These are phyloP conservation scores for Aureobasidium sp. DNA, from an alignment of 2,329 filamentous ascomycete species.

Conservation along the genomic window DNA sequence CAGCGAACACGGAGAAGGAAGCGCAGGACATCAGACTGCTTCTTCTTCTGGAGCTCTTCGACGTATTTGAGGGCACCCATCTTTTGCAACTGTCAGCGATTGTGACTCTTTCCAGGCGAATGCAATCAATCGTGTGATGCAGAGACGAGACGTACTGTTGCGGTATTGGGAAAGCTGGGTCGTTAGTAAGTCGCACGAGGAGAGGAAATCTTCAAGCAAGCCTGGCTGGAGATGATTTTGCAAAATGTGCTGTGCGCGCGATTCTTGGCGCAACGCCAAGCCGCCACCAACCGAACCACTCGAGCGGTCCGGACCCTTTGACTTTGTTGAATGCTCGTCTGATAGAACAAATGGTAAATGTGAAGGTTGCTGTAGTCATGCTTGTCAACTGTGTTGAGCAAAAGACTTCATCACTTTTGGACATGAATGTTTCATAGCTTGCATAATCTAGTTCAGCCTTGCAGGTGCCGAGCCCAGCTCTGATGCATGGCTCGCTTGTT, in stretches of 20 bases:
- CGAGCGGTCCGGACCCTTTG: not conserved
- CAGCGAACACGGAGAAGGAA: conserved; percentile 99
- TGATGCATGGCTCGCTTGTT: no score
- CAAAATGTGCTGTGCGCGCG: not conserved
- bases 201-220: not conserved
- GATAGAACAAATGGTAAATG: not conserved
- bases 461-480: no score
- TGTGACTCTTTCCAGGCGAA: not conserved
- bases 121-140: not conserved
- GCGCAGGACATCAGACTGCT: conserved; percentile 99
- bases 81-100: conserved; percentile 33
- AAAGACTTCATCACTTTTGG: no score
- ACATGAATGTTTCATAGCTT: no score
- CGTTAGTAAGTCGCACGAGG: conserved; percentile 7
- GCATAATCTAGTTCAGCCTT: no score
- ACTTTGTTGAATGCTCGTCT: not conserved
- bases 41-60: conserved; percentile 99
- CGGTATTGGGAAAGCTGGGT: conserved; percentile 6
- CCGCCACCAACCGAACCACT: not conserved
- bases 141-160: conserved; percentile 4
- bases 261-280: conserved; percentile 1
- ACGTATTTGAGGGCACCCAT: conserved; percentile 99
- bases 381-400: not conserved
- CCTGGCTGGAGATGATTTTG: not conserved
- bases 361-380: not conserved